Evolutionary conservation across 2,329 filamentous ascomycete species (phyloP), one percentile per base, ranked within the genome.

Genomic region (Laburnicola sp.): DNA sequence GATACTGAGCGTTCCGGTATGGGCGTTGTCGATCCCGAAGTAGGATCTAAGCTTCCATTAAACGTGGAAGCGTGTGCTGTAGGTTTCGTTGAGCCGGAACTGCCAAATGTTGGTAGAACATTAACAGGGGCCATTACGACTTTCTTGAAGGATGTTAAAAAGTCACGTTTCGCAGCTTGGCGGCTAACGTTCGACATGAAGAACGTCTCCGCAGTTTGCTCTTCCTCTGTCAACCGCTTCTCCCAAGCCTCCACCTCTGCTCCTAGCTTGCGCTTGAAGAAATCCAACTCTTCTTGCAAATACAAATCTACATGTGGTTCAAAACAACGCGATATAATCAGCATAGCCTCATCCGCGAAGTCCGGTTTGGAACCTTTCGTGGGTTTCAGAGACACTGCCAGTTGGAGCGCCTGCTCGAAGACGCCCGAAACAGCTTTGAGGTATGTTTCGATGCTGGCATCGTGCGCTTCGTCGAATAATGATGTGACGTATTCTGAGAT

Each of bases 51-150:
- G 31, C 56, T 65, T 21, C 61, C 66, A 41, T 63, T 72, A 2
- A 65, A 48, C 6, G 57, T 54, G 11, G 62, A 49, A 21, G 54
- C 44, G 27, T 52, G 51, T 8, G 60, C 43, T n/a, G 68, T 54
- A 22, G 73, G 63, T 54, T 73, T 78, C 37, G 68, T 69, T 16
- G 78, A 45, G 35, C 57, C 59, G 6, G 66, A 63, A 11, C 65
- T 59, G 22, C 68, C 68, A 57, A 90, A 83, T 40, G 82, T 86
- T 1, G 91, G 89, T 3, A 97, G 78, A 6, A 91, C 93, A 45
- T 90, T 96, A 42, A 99, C 93, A 2, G 94, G 94, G 86, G 96
- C 95, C 92, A 99, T 97, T 58, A 99, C 89, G 6, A 99, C 94
- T 73, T 97, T 97, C 69, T 91, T 97, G 79, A 99, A 99, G 0